Conservation (phyloP, 306 rosid species). For the Gastrolobium villosum region DNA sequence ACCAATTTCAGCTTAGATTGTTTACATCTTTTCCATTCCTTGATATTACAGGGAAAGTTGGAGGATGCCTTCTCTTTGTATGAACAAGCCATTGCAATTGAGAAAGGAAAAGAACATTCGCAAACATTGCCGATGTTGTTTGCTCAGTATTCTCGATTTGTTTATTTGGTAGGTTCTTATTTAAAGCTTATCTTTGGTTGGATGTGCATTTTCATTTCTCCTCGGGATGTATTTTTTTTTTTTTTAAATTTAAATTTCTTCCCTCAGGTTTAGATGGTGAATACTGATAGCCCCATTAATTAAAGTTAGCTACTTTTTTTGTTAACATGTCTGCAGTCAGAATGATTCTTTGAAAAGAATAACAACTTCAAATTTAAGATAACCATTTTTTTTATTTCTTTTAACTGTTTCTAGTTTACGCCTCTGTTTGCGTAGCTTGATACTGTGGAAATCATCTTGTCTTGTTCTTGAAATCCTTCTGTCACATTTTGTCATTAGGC, state of each 20-base stretch:
- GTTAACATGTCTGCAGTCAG: not conserved
- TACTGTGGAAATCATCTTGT: not conserved
- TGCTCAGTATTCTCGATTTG: constrained; percentile 91
- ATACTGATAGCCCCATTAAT: not conserved
- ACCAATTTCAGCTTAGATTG: constrained; percentile 25
- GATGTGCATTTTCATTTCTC: constrained; percentile 7
- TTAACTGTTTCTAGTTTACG: constrained; percentile 5
- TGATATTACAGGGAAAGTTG: constrained; percentile 75
- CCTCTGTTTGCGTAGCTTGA: not conserved
- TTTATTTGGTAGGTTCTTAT: constrained; percentile 75
- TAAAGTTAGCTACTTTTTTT: constrained; percentile 12
- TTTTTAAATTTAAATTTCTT: not conserved
- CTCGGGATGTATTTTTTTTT: not conserved
- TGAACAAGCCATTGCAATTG: constrained; percentile 96
- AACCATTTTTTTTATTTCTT: not conserved
- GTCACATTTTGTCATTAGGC: constrained; percentile 61
- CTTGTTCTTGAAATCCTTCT: constrained; percentile 29
- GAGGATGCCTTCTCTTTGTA: constrained; percentile 85
- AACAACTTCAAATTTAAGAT: not conserved
- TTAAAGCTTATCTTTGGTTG: not conserved
- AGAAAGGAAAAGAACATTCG: constrained; percentile 96
- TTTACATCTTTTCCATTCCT: constrained; percentile 44
- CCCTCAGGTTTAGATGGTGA: constrained; percentile 6
- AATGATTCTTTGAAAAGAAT: constrained; percentile 1
- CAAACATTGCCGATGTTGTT: constrained; percentile 81